Evolutionary conservation across 2,329 filamentous ascomycete genomes (phyloP).

Genomic region (Penicillium nordicum): DNA sequence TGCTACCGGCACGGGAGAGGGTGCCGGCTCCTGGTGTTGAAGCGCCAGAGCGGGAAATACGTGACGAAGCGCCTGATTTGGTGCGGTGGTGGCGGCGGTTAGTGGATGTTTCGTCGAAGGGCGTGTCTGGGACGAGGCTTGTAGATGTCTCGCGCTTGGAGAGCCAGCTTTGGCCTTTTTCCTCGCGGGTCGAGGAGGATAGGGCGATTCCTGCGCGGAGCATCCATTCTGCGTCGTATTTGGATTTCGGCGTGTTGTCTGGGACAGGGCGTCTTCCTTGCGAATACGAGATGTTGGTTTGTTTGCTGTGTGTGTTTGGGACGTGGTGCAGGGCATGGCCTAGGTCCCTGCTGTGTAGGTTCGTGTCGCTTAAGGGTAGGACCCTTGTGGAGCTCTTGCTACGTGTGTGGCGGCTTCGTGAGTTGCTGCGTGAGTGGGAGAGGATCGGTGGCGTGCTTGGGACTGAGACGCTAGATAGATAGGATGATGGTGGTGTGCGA

Average conservation of each 20-base stretch:
- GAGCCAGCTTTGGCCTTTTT: constrained; percentile 62
- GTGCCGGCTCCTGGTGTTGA: constrained; percentile 34
- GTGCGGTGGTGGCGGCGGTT: constrained; percentile 26
- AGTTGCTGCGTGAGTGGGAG: constrained; percentile 42
- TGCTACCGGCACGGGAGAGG: constrained; percentile 30
- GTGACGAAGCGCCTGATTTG: constrained; percentile 22
- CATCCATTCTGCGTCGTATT: constrained; percentile 55
- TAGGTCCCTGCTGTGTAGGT: constrained; percentile 28
- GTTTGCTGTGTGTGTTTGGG: constrained; percentile 7
- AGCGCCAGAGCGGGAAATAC: constrained; percentile 32
- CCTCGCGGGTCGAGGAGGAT: constrained; percentile 55
- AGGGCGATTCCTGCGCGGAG: constrained; percentile 57
- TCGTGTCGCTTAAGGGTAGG: constrained; percentile 35
- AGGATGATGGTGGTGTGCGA: constrained; percentile 36
- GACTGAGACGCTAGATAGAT: constrained; percentile 42
- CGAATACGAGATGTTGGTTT: background rate
- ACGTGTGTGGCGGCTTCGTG: constrained; percentile 32
- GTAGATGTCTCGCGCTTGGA: constrained; percentile 55
- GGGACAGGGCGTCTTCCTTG: constrained; percentile 4
- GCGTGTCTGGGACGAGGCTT: constrained; percentile 45
- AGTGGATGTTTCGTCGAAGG: constrained; percentile 30
- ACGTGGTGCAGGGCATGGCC: constrained; percentile 26
- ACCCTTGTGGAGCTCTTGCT: constrained; percentile 36
- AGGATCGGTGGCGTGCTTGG: constrained; percentile 44
- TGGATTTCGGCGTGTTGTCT: constrained; percentile 6